A percentile compares a stretch with the other conserved stretches of the same genome.
These are phyloP conservation scores for Colletotrichum musicola DNA, from an alignment of 2,329 filamentous ascomycete genomes.

Conservation along the genomic window DNA sequence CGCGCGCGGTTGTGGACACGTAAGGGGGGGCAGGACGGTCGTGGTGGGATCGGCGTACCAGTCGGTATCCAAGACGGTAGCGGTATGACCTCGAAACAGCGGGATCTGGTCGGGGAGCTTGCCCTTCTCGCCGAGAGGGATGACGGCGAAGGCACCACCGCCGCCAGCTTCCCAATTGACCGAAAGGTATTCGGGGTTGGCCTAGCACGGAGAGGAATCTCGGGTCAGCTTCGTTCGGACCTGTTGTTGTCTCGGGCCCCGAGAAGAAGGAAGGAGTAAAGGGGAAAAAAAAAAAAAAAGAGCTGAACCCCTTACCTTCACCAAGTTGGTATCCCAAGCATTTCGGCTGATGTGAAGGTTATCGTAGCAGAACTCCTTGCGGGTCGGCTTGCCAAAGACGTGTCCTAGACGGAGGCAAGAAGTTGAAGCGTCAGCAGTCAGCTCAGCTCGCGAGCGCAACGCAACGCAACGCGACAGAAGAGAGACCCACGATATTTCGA, in stretches of 20 bases:
- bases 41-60: slow-evolving; percentile 72
- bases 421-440: slow-evolving; percentile 41
- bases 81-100: slow-evolving; percentile 95
- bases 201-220: slow-evolving; percentile 64
- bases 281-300: slow-evolving; percentile 1
- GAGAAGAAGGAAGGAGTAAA: neutral
- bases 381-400: slow-evolving; percentile 95
- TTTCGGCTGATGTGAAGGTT: slow-evolving; percentile 97
- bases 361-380: slow-evolving; percentile 99
- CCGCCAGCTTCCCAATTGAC: slow-evolving; percentile 99
- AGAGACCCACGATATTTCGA: slow-evolving; percentile 74
- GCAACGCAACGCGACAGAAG: slow-evolving; percentile 44
- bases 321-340: slow-evolving; percentile 98
- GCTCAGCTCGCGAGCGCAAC: slow-evolving; percentile 40
- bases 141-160: slow-evolving; percentile 95
- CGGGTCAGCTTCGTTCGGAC: slow-evolving; percentile 18
- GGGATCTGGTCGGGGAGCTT: slow-evolving; percentile 94
- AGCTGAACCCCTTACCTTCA: slow-evolving; percentile 78
- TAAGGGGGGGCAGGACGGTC: slow-evolving; percentile 35
- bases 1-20: slow-evolving; percentile 9
- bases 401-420: slow-evolving; percentile 74
- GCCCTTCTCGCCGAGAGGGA: slow-evolving; percentile 89
- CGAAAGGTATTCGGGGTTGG: slow-evolving; percentile 93
- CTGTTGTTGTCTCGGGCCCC: slow-evolving; percentile 23
- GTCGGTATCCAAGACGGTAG: slow-evolving; percentile 95